These are phyloP conservation scores for Coemansia sp. DNA, from an alignment of 192 early-diverging fungal species.

Conservation along the genomic window DNA sequence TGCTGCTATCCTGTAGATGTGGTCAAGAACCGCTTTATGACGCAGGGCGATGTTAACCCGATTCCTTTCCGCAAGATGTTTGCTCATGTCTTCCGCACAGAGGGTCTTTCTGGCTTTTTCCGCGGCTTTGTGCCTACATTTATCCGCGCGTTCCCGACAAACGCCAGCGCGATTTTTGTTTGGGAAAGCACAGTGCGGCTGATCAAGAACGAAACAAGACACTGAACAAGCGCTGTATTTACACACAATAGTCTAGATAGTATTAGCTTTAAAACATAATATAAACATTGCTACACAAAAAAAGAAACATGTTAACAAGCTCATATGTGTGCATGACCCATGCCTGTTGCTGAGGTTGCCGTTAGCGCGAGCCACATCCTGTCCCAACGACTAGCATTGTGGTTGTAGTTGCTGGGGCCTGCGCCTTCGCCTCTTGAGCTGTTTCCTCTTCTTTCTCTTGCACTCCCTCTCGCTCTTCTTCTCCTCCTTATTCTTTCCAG, in stretches of 20 bases:
- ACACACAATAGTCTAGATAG: neutral
- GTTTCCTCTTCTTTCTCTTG: neutral
- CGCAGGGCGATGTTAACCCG: conserved; percentile 74
- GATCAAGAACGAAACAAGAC: conserved; percentile 30
- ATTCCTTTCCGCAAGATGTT: conserved; percentile 51
- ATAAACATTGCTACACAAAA: neutral
- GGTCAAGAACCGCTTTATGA: conserved; percentile 94
- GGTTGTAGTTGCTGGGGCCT: neutral
- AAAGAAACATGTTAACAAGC: neutral
- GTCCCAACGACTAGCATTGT: conserved; percentile 1
- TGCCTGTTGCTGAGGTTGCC: neutral
- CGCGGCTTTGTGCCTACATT: conserved; percentile 89
- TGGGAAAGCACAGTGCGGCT: conserved; percentile 75
- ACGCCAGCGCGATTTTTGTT: conserved; percentile 89
- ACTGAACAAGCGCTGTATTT: conserved; percentile 13
- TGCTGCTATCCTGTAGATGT: conserved; percentile 81
- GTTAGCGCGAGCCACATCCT: neutral
- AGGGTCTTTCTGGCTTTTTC: conserved; percentile 85
- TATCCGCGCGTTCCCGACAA: conserved; percentile 91
- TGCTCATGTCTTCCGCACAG: conserved; percentile 52
- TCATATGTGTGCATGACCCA: neutral
- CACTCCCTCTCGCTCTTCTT: neutral
- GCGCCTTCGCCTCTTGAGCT: neutral
- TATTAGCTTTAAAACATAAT: neutral
- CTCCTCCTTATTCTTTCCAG: neutral